These are phyloP conservation scores for Moesziomyces parantarcticus DNA, from an alignment of 1,284 basidiomycete species.

Conservation along the genomic window DNA sequence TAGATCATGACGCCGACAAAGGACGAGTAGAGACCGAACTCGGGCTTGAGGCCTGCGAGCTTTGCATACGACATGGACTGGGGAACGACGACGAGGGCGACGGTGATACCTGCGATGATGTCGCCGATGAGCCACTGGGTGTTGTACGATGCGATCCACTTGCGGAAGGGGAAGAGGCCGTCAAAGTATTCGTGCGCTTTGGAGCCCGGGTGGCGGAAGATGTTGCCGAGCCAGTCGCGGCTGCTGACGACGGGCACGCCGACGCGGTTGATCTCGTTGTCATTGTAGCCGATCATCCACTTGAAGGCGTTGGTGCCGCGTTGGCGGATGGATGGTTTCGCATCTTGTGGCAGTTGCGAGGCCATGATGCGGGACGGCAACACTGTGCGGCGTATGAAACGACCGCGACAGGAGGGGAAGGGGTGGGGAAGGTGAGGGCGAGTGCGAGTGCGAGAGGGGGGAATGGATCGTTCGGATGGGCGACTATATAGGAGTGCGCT, in stretches of 20 bases:
- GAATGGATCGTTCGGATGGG: background rate
- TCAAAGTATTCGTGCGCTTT: constrained; percentile 57
- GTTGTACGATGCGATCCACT: constrained; percentile 68
- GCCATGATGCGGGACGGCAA: constrained; percentile 12
- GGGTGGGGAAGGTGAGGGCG: background rate
- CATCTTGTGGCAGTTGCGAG: constrained; percentile 15
- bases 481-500: background rate
- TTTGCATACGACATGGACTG: constrained; percentile 73
- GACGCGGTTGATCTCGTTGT: constrained; percentile 61
- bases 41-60: constrained; percentile 83
- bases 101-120: constrained; percentile 68
- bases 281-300: constrained; percentile 58
- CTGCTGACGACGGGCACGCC: constrained; percentile 65
- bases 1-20: constrained; percentile 88
- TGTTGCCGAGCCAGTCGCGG: constrained; percentile 54
- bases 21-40: constrained; percentile 95
- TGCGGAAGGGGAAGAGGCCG: constrained; percentile 66
- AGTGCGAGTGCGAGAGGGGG: background rate
- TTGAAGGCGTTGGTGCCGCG: constrained; percentile 35
- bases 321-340: constrained; percentile 21
- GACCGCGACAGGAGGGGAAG: constrained; percentile 2
- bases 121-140: constrained; percentile 67
- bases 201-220: constrained; percentile 42
- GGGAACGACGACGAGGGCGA: constrained; percentile 67
- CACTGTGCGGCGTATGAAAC: constrained; percentile 7